Evolutionary conservation across 805 yeast species (phyloP), one percentile per base, ranked within the genome.

Genomic region (Metschnikowia shivogae): DNA sequence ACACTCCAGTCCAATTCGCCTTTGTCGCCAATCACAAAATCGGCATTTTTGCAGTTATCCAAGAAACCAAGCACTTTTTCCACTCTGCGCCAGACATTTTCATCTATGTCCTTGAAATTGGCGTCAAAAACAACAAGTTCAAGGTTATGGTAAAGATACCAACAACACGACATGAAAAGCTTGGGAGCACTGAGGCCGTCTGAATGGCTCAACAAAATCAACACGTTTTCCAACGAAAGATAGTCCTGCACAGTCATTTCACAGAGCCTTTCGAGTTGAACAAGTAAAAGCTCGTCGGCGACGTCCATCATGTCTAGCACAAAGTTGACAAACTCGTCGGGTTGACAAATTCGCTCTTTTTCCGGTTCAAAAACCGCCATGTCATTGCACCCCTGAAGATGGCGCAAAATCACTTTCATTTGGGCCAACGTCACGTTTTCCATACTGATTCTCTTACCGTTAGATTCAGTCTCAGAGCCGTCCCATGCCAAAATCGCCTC

Each of bases 121-220:
- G 59, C 47, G 44, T 81, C 82, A 43, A 80, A 75, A 29, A 89
- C 64, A 12, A 86, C 55, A 3, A 79, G 57, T 27, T 82, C 89
- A 44, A 86, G 64, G 58, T 88, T 87, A 50, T 77, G 73, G 52
- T 77, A 80, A 10, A 87, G 69, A 53, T 77, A 85, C 82, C 88
- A 82, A 22, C 82, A 65, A 57, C 95, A 79, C 43, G 78, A 76
- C 40, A 73, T 70, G 48, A 80, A 70, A 31, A 89, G 61, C 51
- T 82, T 77, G 10, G 63, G 59, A 6, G 89, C 85, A 17, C 73
- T 62, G 38, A 74, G 64, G 14, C 64, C 54, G 37, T 73, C 73
- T 0, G 95, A 74, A 55, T 81, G 81, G 10, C 73, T 64, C 11
- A 86, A 56, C 11, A 89, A 57, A 0, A 73, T 46, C 10, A 79